Conservation (phyloP, 441 rosid species). For the Populus trichocarpa region DNA sequence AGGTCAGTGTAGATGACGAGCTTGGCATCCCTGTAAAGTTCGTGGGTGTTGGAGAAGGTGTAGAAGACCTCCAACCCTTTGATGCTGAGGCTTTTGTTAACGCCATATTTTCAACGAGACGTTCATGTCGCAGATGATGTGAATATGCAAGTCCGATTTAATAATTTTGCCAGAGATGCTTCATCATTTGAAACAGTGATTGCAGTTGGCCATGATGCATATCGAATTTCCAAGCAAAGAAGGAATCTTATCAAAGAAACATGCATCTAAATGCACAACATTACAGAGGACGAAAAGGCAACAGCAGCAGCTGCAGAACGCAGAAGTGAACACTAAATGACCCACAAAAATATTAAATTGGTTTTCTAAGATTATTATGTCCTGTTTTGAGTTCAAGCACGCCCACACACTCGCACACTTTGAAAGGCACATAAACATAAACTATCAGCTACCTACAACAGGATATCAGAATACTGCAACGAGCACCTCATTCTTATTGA, state of each 20-base stretch:
- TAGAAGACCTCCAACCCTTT: too few species aligned
- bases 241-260: background rate
- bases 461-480: background rate
- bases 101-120: constrained; percentile 15
- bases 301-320: background rate
- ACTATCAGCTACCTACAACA: background rate
- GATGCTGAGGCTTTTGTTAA: too few species aligned
- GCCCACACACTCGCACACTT: too few species aligned
- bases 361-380: background rate
- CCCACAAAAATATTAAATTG: background rate
- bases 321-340: background rate
- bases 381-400: background rate
- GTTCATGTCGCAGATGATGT: background rate
- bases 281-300: background rate
- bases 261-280: background rate
- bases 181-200: too few species aligned
- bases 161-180: background rate
- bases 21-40: too few species aligned
- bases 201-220: background rate
- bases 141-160: background rate
- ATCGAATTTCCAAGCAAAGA: background rate
- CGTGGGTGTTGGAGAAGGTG: too few species aligned
- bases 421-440: background rate
- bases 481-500: background rate
- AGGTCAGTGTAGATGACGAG: too few species aligned